Conservation (phyloP, 2,329 filamentous ascomycete species). For the Ophiocordyceps sinensis region DNA sequence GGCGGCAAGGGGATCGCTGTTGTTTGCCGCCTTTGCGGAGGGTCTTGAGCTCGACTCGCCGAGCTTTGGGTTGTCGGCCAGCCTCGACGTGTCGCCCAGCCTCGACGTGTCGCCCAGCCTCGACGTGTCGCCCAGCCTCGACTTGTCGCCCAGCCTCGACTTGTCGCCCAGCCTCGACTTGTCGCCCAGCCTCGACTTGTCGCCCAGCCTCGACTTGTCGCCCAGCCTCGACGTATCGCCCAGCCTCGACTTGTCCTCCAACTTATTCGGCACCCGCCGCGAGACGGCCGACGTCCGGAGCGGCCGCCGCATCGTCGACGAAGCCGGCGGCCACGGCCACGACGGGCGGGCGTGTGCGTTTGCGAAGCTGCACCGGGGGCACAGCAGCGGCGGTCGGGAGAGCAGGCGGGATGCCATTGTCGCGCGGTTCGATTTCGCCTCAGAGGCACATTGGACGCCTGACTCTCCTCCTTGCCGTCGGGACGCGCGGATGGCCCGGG, state of each 20-base stretch:
- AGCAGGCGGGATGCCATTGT: constrained; percentile 23
- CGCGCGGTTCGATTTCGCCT: constrained; percentile 10
- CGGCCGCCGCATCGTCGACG: neutral
- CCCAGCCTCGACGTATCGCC: neutral
- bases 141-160: neutral
- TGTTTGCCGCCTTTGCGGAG: constrained; percentile 8
- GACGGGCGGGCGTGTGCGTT: neutral
- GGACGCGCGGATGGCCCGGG: too few relatives aligned
- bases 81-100: neutral
- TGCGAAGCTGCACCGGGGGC: constrained; percentile 14
- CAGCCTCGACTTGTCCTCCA: neutral
- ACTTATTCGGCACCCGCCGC: constrained; percentile 4
- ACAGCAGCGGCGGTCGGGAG: constrained; percentile 17
- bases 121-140: neutral
- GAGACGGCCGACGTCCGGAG: constrained; percentile 17
- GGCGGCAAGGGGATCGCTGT: constrained; percentile 17
- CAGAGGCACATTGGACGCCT: constrained; percentile 2
- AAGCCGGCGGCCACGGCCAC: neutral
- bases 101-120: too few relatives aligned
- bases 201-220: neutral
- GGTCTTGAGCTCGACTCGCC: constrained; percentile 4
- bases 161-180: constrained; percentile 1
- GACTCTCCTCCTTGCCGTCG: neutral
- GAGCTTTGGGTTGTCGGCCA: neutral
- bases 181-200: neutral